phyloP scores from a whole-genome alignment of 2,329 filamentous ascomycete genomes.

The Trichoderma brevicompactum region DNA sequence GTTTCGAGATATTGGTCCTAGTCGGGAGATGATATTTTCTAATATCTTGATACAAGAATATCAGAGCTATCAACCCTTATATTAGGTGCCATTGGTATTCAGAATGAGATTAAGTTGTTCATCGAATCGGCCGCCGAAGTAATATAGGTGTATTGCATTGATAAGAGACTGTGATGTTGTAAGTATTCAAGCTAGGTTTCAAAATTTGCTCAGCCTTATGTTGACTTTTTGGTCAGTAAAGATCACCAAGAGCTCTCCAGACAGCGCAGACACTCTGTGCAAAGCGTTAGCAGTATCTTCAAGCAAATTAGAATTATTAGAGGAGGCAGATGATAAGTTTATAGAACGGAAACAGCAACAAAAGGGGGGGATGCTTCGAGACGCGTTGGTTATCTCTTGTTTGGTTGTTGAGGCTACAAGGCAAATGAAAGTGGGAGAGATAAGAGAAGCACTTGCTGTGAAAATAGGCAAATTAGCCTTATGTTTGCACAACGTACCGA shows the following conservation, averaged over 20 bases:
- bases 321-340: conserved; percentile 48
- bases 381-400: conserved; percentile 45
- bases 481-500: conserved; percentile 39
- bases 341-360: conserved; percentile 51
- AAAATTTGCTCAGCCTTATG: conserved; percentile 3
- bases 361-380: conserved; percentile 35
- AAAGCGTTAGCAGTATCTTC: not conserved
- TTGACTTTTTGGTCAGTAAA: conserved; percentile 7
- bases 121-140: conserved; percentile 1
- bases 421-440: conserved; percentile 42
- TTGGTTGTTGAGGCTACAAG: conserved; percentile 49
- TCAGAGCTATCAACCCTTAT: not conserved
- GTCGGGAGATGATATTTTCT: not conserved
- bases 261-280: not conserved
- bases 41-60: not conserved
- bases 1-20: not conserved
- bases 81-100: not conserved
- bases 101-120: not conserved
- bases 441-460: conserved; percentile 50
- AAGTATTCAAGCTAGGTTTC: not conserved
- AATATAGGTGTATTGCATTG: not conserved
- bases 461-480: conserved; percentile 33
- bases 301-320: conserved; percentile 36
- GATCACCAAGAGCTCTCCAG: not conserved
- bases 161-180: too few species aligned